Evolutionary conservation across 2,329 filamentous ascomycete species (phyloP).

Genomic region (Hypoxylon sp.): DNA sequence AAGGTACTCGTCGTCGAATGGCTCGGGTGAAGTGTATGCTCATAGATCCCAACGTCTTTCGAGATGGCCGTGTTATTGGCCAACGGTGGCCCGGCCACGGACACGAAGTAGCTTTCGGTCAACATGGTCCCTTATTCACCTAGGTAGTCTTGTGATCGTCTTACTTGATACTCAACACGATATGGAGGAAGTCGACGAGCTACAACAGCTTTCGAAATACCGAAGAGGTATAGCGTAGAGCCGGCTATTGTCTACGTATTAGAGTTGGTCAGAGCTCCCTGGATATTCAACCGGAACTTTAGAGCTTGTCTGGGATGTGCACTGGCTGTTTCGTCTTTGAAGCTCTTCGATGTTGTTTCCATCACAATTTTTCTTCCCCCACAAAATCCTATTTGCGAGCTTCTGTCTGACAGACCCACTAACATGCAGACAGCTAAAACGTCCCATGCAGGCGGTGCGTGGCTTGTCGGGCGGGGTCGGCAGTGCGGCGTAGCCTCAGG

Average conservation of each 20-base stretch:
- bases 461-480: slow-evolving; percentile 28
- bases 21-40: slow-evolving; percentile 84
- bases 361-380: slow-evolving; percentile 29
- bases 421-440: slow-evolving; percentile 25
- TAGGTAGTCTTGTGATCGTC: slow-evolving; percentile 13
- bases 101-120: slow-evolving; percentile 71
- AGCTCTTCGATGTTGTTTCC: slow-evolving; percentile 11
- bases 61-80: slow-evolving; percentile 73
- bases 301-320: slow-evolving; percentile 17
- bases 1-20: slow-evolving; percentile 81
- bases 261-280: slow-evolving; percentile 11
- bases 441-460: slow-evolving; percentile 25
- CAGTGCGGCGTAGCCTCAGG: slow-evolving; percentile 38
- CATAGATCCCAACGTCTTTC: slow-evolving; percentile 89
- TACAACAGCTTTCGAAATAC: slow-evolving; percentile 3
- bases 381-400: slow-evolving; percentile 28
- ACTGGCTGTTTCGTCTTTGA: slow-evolving; percentile 14
- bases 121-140: slow-evolving; percentile 60
- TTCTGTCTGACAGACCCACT: slow-evolving; percentile 23
- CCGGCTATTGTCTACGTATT: neutral
- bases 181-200: slow-evolving; percentile 3
- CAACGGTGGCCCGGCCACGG: slow-evolving; percentile 69
- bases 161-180: slow-evolving; percentile 2
- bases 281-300: slow-evolving; percentile 2
- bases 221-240: slow-evolving; percentile 10